phyloP scores from a whole-genome alignment of 176 grass and related monocot species.

The barley (Hordeum vulgare) region MorexV3_pseudomolecules_assembly NC_058523.1:520285723-520286222 shows the following conservation, averaged over 20 bases:
- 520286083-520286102: neutral
- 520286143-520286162: too few species aligned
- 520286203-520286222: too few species aligned
- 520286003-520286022: too few species aligned
- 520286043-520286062: neutral
- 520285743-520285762: neutral
- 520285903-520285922: neutral
- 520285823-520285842: neutral
- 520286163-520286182: too few species aligned
- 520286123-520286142: too few species aligned
- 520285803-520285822: neutral
- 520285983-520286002: too few species aligned
- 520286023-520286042: too few species aligned
- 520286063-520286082: neutral
- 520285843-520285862: neutral
- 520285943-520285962: too few species aligned
- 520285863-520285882: neutral
- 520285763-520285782: constrained; percentile 17
- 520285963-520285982: too few species aligned
- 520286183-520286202: too few species aligned
- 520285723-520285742: constrained; percentile 23
- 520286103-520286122: neutral
- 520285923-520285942: too few species aligned
- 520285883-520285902: too few species aligned
- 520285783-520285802: neutral